These are phyloP conservation scores for Oryza brachyantha DNA, from an alignment of 176 grass and related monocot species.

Conservation along the genomic window DNA sequence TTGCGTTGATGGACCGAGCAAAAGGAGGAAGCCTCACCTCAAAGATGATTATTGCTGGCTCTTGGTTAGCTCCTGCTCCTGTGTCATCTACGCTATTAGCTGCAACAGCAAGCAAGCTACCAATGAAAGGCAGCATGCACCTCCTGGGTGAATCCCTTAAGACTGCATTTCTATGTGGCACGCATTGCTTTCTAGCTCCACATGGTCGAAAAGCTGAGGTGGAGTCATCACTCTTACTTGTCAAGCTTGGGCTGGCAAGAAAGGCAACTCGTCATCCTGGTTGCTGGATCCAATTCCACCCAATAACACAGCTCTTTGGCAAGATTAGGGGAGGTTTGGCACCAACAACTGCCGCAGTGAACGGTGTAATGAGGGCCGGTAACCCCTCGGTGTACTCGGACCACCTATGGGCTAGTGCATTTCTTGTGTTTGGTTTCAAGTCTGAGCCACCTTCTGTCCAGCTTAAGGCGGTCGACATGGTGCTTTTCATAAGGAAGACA, in stretches of 20 bases:
- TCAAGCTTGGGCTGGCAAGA: slow-evolving; percentile 88
- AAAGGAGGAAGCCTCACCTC: slow-evolving; percentile 74
- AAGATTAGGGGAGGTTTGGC: slow-evolving; percentile 75
- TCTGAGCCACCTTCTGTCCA: slow-evolving; percentile 76
- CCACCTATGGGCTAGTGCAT: slow-evolving; percentile 88
- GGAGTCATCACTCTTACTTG: slow-evolving; percentile 82
- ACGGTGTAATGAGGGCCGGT: slow-evolving; percentile 68
- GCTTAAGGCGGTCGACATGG: slow-evolving; percentile 78
- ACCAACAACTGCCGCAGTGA: slow-evolving; percentile 56
- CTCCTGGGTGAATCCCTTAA: slow-evolving; percentile 71
- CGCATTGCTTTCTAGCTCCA: slow-evolving; percentile 70
- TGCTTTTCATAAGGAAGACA: slow-evolving; percentile 85
- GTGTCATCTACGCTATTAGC: slow-evolving; percentile 70
- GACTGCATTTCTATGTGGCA: slow-evolving; percentile 69
- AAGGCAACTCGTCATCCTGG: slow-evolving; percentile 65
- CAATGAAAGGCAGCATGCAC: slow-evolving; percentile 74
- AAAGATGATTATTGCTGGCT: slow-evolving; percentile 75
- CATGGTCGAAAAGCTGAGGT: slow-evolving; percentile 80
- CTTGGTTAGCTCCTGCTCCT: slow-evolving; percentile 89
- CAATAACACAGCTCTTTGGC: slow-evolving; percentile 76
- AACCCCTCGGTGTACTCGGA: slow-evolving; percentile 73
- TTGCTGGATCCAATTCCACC: slow-evolving; percentile 94
- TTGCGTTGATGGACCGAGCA: slow-evolving; percentile 79
- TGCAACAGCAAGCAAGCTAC: slow-evolving; percentile 68
- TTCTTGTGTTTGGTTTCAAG: slow-evolving; percentile 96